Evolutionary conservation across 2,329 filamentous ascomycete genomes (phyloP), one percentile per base, ranked within the genome.

Genomic region (Stachybotrys echinatus): DNA sequence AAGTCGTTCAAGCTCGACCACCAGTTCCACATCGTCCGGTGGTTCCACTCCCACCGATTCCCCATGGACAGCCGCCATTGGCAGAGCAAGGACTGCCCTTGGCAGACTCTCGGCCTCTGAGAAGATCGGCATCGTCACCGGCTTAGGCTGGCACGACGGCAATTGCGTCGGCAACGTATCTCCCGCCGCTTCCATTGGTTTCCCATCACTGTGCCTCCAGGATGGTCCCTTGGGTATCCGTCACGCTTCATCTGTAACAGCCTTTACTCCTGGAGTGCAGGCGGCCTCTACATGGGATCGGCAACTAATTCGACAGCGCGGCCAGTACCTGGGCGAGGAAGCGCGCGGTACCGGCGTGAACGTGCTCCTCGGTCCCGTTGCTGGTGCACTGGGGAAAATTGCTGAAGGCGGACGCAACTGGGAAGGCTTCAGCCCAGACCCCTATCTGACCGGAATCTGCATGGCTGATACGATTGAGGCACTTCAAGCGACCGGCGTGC

Each of bases 331-430:
- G 85, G 90, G 85, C 3, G 73, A 76, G 50, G 90, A 95, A 65
- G 88, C 88, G 63, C 80, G 77, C 53, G 80, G 70, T 40, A 95
- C 95, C 66, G 90, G 90, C 45, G 80, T 90, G 27, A 87, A 95
- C 61, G 76, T 92, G 14, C 79, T 87, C 51, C 75, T 95, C 7
- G 89, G 89, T 0, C 90, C 90, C 67, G 75, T 75, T 19, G 37
- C 14, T 19, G 67, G 66, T 12, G 66, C 71, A 14, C 59, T 73
- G n/a, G 72, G 68, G 17, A 59, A 66, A 44, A 62, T 60, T 40
- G 68, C 69, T 4, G 59, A 61, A 34, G 68, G 60, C 48, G 71
- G 71, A 4, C 61, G 68, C 10, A 69, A 84, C 64, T 87, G 84
- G 85, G 81, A 84, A 61, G 75, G 73, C 1, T 76, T 74, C 69